Evolutionary conservation across 495 filamentous ascomycete genomes (phyloP).

Genomic region (Pyrenula aspistea): DNA sequence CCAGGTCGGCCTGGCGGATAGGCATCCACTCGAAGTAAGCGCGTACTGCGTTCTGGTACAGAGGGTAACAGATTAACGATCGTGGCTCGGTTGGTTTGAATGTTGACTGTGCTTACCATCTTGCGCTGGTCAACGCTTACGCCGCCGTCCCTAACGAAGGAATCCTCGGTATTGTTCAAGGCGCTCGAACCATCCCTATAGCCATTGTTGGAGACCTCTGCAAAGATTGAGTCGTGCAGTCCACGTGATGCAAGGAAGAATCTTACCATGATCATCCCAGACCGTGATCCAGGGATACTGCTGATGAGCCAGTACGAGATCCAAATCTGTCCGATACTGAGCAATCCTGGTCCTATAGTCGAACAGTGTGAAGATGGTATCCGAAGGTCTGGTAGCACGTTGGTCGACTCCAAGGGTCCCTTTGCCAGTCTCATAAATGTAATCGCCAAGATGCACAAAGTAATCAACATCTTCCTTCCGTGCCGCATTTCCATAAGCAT

Average conservation of each 20-base stretch:
- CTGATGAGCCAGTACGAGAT: slow-evolving; percentile 43
- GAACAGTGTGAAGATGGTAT: slow-evolving; percentile 32
- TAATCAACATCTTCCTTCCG: slow-evolving; percentile 58
- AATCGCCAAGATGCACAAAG: slow-evolving; percentile 53
- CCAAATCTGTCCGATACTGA: slow-evolving; percentile 48
- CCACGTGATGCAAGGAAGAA: background rate
- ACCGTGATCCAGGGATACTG: slow-evolving; percentile 56
- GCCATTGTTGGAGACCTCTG: slow-evolving; percentile 52
- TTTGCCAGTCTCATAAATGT: slow-evolving; percentile 53
- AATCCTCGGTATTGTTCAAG: slow-evolving; percentile 48
- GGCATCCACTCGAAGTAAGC: slow-evolving; percentile 65
- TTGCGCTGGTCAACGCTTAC: slow-evolving; percentile 52
- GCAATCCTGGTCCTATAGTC: slow-evolving; percentile 51
- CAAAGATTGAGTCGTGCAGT: background rate
- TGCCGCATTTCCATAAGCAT: slow-evolving; percentile 44
- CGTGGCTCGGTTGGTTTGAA: too few relatives aligned
- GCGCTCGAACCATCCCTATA: slow-evolving; percentile 40
- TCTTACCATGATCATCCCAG: slow-evolving; percentile 55
- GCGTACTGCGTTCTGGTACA: slow-evolving; percentile 56
- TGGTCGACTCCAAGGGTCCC: slow-evolving; percentile 35
- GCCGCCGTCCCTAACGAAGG: slow-evolving; percentile 44
- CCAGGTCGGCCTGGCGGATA: slow-evolving; percentile 43
- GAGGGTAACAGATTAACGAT: too few relatives aligned
- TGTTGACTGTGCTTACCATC: too few relatives aligned
- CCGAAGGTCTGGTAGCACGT: slow-evolving; percentile 21